Base-by-base conservation (phyloP, 495 filamentous ascomycete species). In the Xylaria palmicola region DNA sequence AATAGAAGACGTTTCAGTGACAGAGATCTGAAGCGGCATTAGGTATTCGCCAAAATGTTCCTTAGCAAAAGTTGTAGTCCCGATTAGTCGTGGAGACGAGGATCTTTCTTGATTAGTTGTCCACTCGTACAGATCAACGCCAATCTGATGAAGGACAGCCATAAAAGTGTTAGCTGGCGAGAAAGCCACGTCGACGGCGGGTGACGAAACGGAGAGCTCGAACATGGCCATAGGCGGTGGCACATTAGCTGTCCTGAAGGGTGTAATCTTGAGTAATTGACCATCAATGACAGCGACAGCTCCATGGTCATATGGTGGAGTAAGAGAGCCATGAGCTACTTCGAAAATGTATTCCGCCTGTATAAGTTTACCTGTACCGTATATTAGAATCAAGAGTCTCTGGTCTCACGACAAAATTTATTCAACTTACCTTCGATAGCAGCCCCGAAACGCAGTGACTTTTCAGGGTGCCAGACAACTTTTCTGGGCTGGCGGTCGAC, bases 171-270 rank as follows among this genome's bases (percentile, higher is more conserved):
- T 84, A 20, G 83, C 82, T 27, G 79, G 78, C 65, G 85, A 86
- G 62, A 96, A 85, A 4, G 89, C 86, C 50, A 92, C 84, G 71
- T 97, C 92, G 56, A 90, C 76, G 8, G 83, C 80, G 52, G 86
- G 87, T 3, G 81, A 81, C 40, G 81, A 78, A 29, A 91, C 68
- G 22, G 75, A 62, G 48, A 97, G 66, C 62, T 96, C 91, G 65
- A 86, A 86, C 56, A 93, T 79, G 15, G 93, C 85, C 91, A 97
- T 96, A 32, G 94, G 94, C 36, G 94, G 94, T 39, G 94, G 94
- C 15, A 95, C 82, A 65, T 93, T 96, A 40, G 91, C 88, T 48
- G 87, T 77, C 60, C 90, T 81, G 67, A 98, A 79, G 4, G 95
- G 90, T 5, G 94, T 97, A 50, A 98, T 72, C 69, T 95, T 95